Conservation (phyloP, 306 rosid species). For the Echinosophora koreensis region DNA sequence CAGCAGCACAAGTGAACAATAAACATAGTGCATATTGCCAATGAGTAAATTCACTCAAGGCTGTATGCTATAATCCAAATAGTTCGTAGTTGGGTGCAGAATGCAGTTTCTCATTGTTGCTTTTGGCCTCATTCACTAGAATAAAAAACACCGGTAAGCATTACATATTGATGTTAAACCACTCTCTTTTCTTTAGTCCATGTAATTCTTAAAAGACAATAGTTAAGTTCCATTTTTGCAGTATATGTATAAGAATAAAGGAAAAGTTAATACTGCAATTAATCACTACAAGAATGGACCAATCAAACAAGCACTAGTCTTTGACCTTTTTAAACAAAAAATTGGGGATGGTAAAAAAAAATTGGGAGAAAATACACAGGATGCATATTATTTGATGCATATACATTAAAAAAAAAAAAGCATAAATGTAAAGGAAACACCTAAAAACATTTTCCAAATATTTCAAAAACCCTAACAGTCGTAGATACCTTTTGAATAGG, state of each 20-base stretch:
- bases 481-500: slow-evolving; percentile 14
- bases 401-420: neutral
- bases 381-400: slow-evolving; percentile 8
- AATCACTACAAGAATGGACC: slow-evolving; percentile 24
- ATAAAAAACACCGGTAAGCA: slow-evolving; percentile 23
- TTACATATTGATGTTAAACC: slow-evolving; percentile 2
- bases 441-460: slow-evolving; percentile 7
- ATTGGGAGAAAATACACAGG: slow-evolving; percentile 13
- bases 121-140: neutral
- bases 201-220: neutral
- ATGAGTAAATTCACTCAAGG: slow-evolving; percentile 20
- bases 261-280: neutral
- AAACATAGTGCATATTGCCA: neutral
- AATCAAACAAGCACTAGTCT: slow-evolving; percentile 18
- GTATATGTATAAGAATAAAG: neutral
- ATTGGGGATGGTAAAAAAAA: neutral
- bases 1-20: slow-evolving; percentile 4
- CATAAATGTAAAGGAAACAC: slow-evolving; percentile 5
- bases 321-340: neutral
- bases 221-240: slow-evolving; percentile 10
- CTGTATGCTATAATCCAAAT: neutral
- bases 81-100: neutral
- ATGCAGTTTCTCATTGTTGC: slow-evolving; percentile 10
- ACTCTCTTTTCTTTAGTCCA: slow-evolving; percentile 18
- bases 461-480: slow-evolving; percentile 24